Base-by-base conservation (phyloP, 2,329 filamentous ascomycete genomes). In the Pleomassaria siparia region DNA sequence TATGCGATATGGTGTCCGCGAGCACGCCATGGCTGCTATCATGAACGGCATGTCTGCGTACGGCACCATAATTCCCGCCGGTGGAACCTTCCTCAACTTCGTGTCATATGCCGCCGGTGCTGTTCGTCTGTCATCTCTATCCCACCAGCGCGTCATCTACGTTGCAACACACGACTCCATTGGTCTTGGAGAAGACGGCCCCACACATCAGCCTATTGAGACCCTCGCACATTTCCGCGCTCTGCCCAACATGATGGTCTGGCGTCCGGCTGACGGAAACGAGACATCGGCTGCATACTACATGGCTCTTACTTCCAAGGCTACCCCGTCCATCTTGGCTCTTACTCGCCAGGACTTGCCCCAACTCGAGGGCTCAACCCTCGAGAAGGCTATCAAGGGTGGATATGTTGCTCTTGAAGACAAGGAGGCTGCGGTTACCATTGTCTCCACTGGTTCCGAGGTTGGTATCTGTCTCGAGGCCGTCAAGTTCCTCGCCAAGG, bases 131-230 rank as follows among this genome's bases (percentile, higher is more conserved):
- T 96, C 91, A 29, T 86, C 94, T 32, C 84, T 99, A 62, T 95
- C 91, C 39, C 91, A 89, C 75, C 82, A 91, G 73, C 92, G 92
- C 66, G 81, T 85, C 71, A 91, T 99, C 80, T 95, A 94, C 86
- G 83, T 97, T 64, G 92, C 94, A 67, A 97, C 92, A 63, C 92
- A 97, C 83, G 92, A 97, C 83, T 96, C 92, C 59, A 99, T 99
- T 66, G 94, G 94, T 81, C 89, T 97, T 62, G 94, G 94, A 76
- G 94, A 99, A 80, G 94, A 99, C 70, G 94, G 94, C 56, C 92
- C 94, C 62, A 99, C 94, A 48, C 94, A 99, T 80, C 94, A 99
- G 83, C 94, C 94, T 74, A 96, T 99, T 64, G 94, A 99, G 85
- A 96, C 91, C 36, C 85, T 97, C 56, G 88, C 91, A 51, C 94